Base-by-base conservation (phyloP, 2,329 filamentous ascomycete genomes). In the Fonsecaea monophora region DNA sequence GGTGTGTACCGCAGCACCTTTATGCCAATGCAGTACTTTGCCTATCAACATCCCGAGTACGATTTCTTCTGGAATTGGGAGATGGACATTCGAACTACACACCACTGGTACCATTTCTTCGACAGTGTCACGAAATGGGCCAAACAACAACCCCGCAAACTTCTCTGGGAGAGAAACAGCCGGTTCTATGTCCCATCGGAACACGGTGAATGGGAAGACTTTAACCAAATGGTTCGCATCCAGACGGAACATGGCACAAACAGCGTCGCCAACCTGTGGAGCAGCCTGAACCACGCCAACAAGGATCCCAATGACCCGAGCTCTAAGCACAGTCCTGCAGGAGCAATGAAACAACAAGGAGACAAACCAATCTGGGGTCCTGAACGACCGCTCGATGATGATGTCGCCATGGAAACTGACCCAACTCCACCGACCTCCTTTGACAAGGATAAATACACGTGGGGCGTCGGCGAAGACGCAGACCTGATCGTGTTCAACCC, bases 21-120 rank as follows among this genome's bases (percentile, higher is more conserved):
- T 74, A 96, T 98, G 92, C 92, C 94, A 0, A 89, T 98, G 82
- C 94, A 97, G 75, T 91, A 94, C 78, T 98, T 98, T 77, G 92
- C 94, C 5, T 89, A 94, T 75, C 86, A 88, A 73, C 93, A 97
- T 78, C 91, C 92, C 0, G 93, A 96, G 77, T 97, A 94, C 75
- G 92, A 96, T 56, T 92, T 89, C 79, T 92, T 93, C 78, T 97
- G 93, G 93, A 92, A 96, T 72, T 96, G 93, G 92, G 93, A 97
- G 78, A 94, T 96, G 89, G 93, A 97, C 74, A 88, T 94, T 53
- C 89, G 92, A 35, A 96, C 96, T 77, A 95, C 91, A 0, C 92
- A 93, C 40, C 92, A 97, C 78, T 94, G 91, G 81, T 93, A 90
- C 71, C 87, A 92, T 68, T 78, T 92, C 21, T 86, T 94, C 74